phyloP scores from a whole-genome alignment of 2,329 filamentous ascomycete genomes.

The Boeremia exigua region DNA sequence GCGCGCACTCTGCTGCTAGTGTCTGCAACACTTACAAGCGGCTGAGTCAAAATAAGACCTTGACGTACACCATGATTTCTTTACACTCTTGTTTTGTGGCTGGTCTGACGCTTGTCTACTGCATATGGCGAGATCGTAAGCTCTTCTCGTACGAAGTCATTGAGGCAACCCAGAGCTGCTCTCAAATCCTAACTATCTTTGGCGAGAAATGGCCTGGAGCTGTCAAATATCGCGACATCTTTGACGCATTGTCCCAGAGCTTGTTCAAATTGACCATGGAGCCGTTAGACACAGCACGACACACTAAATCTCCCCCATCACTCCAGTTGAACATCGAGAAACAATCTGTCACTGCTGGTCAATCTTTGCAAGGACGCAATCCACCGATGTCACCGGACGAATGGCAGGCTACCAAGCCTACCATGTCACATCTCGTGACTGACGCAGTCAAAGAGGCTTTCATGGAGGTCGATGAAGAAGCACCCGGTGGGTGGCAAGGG shows the following conservation, averaged over 20 bases:
- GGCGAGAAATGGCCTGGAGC: conserved; percentile 38
- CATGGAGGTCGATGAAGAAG: conserved; percentile 38
- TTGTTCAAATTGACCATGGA: conserved; percentile 21
- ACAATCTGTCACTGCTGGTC: background rate
- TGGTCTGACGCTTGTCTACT: conserved; percentile 34
- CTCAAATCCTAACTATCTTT: conserved; percentile 34
- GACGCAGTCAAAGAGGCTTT: conserved; percentile 38
- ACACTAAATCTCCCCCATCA: background rate
- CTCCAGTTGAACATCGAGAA: background rate
- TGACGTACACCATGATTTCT: conserved; percentile 37
- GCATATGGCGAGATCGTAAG: conserved; percentile 33
- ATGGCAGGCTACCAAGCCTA: conserved; percentile 1
- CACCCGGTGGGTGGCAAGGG: conserved; percentile 35
- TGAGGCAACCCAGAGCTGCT: conserved; percentile 34
- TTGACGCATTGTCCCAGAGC: conserved; percentile 30
- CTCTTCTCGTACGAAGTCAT: conserved; percentile 36
- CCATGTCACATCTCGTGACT: conserved; percentile 23
- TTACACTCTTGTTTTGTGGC: conserved; percentile 38
- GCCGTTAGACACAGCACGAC: background rate
- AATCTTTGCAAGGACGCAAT: background rate
- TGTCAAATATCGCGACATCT: conserved; percentile 38
- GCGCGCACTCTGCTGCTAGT: conserved; percentile 31
- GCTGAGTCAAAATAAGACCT: conserved; percentile 31
- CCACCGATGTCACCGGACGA: background rate
- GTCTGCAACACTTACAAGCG: conserved; percentile 35